A percentile compares a stretch with the other conserved stretches of the same genome.
Conservation (phyloP, 108 stramenopile species). For the Nitzschia sp. region DNA sequence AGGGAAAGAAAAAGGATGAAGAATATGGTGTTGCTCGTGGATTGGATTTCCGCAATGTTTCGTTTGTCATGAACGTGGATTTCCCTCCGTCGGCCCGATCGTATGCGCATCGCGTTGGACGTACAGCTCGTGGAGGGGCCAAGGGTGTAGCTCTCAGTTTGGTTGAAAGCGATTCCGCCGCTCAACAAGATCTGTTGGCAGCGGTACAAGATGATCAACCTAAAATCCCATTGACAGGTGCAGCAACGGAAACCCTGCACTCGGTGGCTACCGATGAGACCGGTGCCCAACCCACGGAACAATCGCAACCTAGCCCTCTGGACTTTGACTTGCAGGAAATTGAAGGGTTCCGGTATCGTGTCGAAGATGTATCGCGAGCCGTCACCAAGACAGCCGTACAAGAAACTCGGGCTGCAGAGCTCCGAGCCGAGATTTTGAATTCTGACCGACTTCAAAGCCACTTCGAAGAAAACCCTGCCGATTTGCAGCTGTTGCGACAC, state of each 20-base stretch:
- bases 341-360: slow-evolving; percentile 96
- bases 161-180: slow-evolving; percentile 54
- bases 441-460: slow-evolving; percentile 88
- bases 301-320: slow-evolving; percentile 89
- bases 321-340: slow-evolving; percentile 94
- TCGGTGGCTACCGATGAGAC: slow-evolving; percentile 21
- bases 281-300: slow-evolving; percentile 17
- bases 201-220: slow-evolving; percentile 86
- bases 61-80: slow-evolving; percentile 97
- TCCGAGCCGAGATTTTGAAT: slow-evolving; percentile 93
- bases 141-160: slow-evolving; percentile 93
- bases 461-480: slow-evolving; percentile 94
- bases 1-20: slow-evolving; percentile 59
- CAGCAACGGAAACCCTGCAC: slow-evolving; percentile 48
- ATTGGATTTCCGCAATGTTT: slow-evolving; percentile 93
- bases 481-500: slow-evolving; percentile 82
- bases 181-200: slow-evolving; percentile 53
- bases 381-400: slow-evolving; percentile 84
- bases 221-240: slow-evolving; percentile 41
- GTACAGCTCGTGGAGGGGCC: slow-evolving; percentile 95
- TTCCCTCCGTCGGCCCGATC: slow-evolving; percentile 85
- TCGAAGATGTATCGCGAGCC: slow-evolving; percentile 89
- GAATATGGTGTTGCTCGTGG: slow-evolving; percentile 95
- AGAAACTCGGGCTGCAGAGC: slow-evolving; percentile 92
- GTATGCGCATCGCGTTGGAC: slow-evolving; percentile 97